Conservation (phyloP, 2,329 filamentous ascomycete genomes). For the Curvularia sp. region DNA sequence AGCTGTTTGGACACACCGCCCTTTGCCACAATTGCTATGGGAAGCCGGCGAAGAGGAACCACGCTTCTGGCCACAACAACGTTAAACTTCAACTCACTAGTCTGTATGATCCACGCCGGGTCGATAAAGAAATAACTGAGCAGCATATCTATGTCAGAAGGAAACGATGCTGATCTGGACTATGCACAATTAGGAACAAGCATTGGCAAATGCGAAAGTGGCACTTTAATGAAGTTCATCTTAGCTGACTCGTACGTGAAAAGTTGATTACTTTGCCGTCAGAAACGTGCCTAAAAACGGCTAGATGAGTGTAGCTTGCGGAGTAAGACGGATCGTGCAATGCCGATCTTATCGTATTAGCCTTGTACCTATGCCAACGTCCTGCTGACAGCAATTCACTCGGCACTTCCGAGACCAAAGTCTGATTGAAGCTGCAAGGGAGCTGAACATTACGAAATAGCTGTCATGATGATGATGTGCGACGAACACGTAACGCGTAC, state of each 20-base stretch:
- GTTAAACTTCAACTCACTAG: too few species aligned
- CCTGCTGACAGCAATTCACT: neutral
- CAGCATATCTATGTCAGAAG: neutral
- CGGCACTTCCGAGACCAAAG: neutral
- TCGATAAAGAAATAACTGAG: neutral
- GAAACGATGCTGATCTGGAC: neutral
- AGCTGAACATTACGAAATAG: neutral
- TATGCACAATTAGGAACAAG: neutral
- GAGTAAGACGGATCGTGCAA: neutral
- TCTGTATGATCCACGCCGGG: neutral
- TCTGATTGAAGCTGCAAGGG: neutral
- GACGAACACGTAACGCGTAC: neutral
- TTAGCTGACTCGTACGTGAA: neutral
- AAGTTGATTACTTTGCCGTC: neutral
- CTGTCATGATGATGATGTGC: neutral
- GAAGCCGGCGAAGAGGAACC: too few species aligned
- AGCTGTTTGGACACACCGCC: neutral
- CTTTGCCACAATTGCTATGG: too few species aligned
- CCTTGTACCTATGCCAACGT: neutral
- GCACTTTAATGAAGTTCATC: neutral
- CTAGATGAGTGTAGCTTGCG: neutral
- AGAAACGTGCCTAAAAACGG: neutral
- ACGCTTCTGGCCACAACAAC: too few species aligned
- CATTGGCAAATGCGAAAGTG: neutral
- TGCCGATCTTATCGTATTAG: neutral